Evolutionary conservation across 1,284 basidiomycete genomes (phyloP).

Genomic region (Tremellales sp.): DNA sequence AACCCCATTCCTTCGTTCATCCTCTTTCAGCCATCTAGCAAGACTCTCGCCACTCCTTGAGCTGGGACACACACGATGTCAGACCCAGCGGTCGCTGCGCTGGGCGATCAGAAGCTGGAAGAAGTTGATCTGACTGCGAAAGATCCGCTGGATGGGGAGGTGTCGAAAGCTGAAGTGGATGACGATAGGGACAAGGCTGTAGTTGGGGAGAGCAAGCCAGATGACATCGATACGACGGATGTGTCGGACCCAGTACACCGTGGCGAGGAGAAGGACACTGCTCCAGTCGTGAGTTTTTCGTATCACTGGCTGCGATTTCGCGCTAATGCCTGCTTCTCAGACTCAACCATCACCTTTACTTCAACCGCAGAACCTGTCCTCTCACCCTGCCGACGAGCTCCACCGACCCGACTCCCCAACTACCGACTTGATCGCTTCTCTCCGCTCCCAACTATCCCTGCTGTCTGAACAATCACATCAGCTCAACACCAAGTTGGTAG

Average conservation of each 20-base stretch:
- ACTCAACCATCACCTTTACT: conserved; percentile 1
- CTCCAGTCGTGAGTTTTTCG: no score
- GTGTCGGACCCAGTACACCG: no score
- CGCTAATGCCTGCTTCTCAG: neutral
- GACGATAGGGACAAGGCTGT: no score
- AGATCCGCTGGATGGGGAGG: neutral
- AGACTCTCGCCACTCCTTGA: no score
- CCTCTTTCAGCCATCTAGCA: no score
- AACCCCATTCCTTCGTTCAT: no score
- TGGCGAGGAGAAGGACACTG: no score
- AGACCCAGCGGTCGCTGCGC: neutral
- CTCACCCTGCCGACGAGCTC: conserved; percentile 27
- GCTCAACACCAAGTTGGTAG: conserved; percentile 87
- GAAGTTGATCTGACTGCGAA: neutral
- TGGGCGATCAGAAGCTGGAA: neutral
- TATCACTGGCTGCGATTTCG: no score
- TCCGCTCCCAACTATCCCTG: conserved; percentile 76
- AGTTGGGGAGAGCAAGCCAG: no score
- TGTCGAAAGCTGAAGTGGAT: neutral
- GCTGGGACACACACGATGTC: neutral
- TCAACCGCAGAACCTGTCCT: conserved; percentile 8
- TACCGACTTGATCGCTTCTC: conserved; percentile 60
- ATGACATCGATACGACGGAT: no score
- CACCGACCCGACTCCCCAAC: conserved; percentile 48
- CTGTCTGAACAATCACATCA: conserved; percentile 83